phyloP scores from a whole-genome alignment of 148 eudicot genomes.

The Camellia sinensis region DNA sequence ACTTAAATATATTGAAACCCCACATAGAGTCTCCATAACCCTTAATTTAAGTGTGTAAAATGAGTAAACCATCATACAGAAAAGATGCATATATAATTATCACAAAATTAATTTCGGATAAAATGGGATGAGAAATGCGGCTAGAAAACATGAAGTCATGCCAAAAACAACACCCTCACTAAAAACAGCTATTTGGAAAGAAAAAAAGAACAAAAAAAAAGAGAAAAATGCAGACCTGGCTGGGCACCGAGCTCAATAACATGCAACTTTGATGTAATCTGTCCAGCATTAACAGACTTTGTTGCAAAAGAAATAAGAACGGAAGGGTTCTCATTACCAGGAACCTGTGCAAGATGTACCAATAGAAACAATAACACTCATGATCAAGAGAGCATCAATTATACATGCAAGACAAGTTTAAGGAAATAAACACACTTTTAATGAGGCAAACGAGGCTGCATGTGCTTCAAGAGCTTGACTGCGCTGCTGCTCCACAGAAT shows the following conservation, averaged over 20 bases:
- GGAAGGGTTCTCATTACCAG: slow-evolving; percentile 90
- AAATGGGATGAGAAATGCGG: not conserved
- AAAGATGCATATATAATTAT: not conserved
- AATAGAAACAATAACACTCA: slow-evolving; percentile 3
- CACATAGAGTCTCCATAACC: not conserved
- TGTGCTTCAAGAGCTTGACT: slow-evolving; percentile 99
- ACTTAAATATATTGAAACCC: not conserved
- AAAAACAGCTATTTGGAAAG: not conserved
- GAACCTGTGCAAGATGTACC: slow-evolving; percentile 42
- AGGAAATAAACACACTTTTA: slow-evolving; percentile 48
- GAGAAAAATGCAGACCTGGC: slow-evolving; percentile 46
- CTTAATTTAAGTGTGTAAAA: not conserved
- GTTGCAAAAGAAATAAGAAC: slow-evolving; percentile 90
- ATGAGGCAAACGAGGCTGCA: slow-evolving; percentile 90
- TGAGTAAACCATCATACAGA: not conserved
- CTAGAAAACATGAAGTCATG: not conserved
- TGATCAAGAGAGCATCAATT: not conserved
- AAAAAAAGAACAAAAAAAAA: not conserved
- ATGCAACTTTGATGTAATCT: slow-evolving; percentile 81
- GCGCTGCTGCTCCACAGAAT: slow-evolving; percentile 94
- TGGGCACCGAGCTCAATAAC: slow-evolving; percentile 98
- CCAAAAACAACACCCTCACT: not conserved
- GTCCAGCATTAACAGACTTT: slow-evolving; percentile 87
- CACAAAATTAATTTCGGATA: not conserved
- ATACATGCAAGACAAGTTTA: not conserved